Evolutionary conservation across 106 monocot species (phyloP).

Genomic region (Phalaenopsis equestris): DNA sequence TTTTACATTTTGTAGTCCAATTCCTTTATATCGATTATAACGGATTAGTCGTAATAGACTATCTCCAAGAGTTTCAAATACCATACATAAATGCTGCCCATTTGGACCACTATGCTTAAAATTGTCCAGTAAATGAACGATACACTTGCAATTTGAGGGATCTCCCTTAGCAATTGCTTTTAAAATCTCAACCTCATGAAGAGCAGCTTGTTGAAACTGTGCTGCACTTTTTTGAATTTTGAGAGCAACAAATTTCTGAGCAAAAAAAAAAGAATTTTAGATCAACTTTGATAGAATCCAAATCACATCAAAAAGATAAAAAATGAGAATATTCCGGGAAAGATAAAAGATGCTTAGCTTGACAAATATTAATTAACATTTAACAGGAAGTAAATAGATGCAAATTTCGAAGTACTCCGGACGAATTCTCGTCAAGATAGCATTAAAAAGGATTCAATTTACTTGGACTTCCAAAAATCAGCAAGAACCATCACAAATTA

Average conservation of each 20-base stretch:
- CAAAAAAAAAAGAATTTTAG: not conserved
- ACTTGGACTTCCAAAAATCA: not conserved
- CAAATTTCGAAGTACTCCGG: not conserved
- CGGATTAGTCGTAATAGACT: slow-evolving; percentile 75
- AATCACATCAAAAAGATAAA: not conserved
- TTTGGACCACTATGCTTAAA: slow-evolving; percentile 91
- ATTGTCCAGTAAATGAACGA: slow-evolving; percentile 54
- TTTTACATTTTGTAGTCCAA: slow-evolving; percentile 60
- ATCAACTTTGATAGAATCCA: not conserved
- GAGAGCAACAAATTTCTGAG: slow-evolving; percentile 79
- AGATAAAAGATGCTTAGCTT: not conserved
- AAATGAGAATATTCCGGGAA: not conserved
- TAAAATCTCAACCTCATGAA: slow-evolving; percentile 77
- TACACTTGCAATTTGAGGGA: slow-evolving; percentile 57
- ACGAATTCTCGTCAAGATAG: not conserved
- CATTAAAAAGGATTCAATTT: not conserved
- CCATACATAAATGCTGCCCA: slow-evolving; percentile 78
- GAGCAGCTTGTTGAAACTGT: slow-evolving; percentile 69
- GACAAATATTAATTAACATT: not conserved
- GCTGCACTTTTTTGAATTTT: slow-evolving; percentile 92
- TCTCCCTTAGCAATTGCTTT: slow-evolving; percentile 70
- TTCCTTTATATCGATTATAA: slow-evolving; percentile 72
- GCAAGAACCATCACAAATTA: not conserved
- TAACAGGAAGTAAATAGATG: not conserved
- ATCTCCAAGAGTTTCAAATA: slow-evolving; percentile 77